Evolutionary conservation across 495 filamentous ascomycete genomes (phyloP).

Genomic region (Bryoglossum gracile): DNA sequence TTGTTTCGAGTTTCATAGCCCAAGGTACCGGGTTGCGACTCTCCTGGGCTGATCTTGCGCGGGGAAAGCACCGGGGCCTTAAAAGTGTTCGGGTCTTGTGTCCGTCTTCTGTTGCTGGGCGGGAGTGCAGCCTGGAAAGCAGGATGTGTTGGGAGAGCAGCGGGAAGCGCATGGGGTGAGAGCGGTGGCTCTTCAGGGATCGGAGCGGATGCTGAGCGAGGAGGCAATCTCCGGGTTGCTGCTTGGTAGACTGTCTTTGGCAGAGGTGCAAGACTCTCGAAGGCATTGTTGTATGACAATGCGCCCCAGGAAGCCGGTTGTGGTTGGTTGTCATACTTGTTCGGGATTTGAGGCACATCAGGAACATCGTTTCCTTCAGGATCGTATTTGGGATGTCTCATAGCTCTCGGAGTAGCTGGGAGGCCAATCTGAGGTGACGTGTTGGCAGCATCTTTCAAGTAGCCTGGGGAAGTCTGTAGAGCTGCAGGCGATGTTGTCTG

Average conservation of each 20-base stretch:
- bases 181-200: slow-evolving; percentile 49
- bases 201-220: slow-evolving; percentile 68
- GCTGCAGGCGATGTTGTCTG: slow-evolving; percentile 39
- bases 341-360: slow-evolving; percentile 59
- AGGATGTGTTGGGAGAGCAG: slow-evolving; percentile 47
- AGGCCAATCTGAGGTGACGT: slow-evolving; percentile 49
- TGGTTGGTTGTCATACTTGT: slow-evolving; percentile 34
- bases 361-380: slow-evolving; percentile 50
- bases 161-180: slow-evolving; percentile 32
- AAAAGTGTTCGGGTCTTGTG: slow-evolving; percentile 7
- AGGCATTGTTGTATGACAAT: slow-evolving; percentile 28
- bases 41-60: slow-evolving; percentile 35
- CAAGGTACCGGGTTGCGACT: slow-evolving; percentile 26
- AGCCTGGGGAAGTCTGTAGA: slow-evolving; percentile 39
- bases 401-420: slow-evolving; percentile 77
- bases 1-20: slow-evolving; percentile 24
- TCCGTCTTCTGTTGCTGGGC: slow-evolving; percentile 32
- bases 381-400: slow-evolving; percentile 70
- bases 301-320: slow-evolving; percentile 26
- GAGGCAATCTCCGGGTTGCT: slow-evolving; percentile 50
- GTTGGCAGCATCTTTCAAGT: slow-evolving; percentile 30
- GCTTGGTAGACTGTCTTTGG: slow-evolving; percentile 61
- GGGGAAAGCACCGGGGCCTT: slow-evolving; percentile 22
- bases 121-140: slow-evolving; percentile 49
- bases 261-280: slow-evolving; percentile 30